Percentiles rank a stretch among this genome's conserved stretches.
These are phyloP conservation scores for Ophiobolus disseminans DNA, from an alignment of 2,329 filamentous ascomycete species.

Conservation along the genomic window DNA sequence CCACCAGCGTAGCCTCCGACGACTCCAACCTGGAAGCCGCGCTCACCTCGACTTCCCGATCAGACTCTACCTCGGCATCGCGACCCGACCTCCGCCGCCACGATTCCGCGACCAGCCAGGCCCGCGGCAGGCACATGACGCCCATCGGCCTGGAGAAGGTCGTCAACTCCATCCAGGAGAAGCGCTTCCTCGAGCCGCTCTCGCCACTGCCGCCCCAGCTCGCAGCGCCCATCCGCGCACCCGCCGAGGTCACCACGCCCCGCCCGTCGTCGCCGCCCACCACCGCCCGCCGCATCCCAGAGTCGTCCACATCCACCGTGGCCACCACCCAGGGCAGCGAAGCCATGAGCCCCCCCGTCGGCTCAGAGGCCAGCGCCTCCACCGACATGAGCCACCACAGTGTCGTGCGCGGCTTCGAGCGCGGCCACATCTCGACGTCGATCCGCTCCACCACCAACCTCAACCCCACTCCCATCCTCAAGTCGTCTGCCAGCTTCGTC, in stretches of 20 bases:
- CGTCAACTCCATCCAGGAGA: constrained; percentile 89
- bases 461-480: constrained; percentile 67
- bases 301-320: constrained; percentile 67
- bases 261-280: constrained; percentile 52
- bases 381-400: constrained; percentile 69
- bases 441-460: constrained; percentile 68
- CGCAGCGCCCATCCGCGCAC: constrained; percentile 25
- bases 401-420: constrained; percentile 86
- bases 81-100: constrained; percentile 72
- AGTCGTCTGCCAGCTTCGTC: constrained; percentile 51
- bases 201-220: constrained; percentile 55
- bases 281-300: constrained; percentile 57
- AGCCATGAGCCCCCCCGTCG: constrained; percentile 49
- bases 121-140: constrained; percentile 86
- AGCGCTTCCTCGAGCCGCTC: constrained; percentile 70
- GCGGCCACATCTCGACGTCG: constrained; percentile 73
- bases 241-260: constrained; percentile 42
- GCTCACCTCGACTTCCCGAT: constrained; percentile 56
- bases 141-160: constrained; percentile 92
- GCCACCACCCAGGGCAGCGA: constrained; percentile 52
- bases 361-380: constrained; percentile 69
- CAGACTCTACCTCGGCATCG: constrained; percentile 58
- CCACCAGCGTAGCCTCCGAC: constrained; percentile 56
- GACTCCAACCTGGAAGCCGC: constrained; percentile 48
- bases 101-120: constrained; percentile 74